Evolutionary conservation across 2,329 filamentous ascomycete species (phyloP).

Genomic region (Exophiala spinifera): DNA sequence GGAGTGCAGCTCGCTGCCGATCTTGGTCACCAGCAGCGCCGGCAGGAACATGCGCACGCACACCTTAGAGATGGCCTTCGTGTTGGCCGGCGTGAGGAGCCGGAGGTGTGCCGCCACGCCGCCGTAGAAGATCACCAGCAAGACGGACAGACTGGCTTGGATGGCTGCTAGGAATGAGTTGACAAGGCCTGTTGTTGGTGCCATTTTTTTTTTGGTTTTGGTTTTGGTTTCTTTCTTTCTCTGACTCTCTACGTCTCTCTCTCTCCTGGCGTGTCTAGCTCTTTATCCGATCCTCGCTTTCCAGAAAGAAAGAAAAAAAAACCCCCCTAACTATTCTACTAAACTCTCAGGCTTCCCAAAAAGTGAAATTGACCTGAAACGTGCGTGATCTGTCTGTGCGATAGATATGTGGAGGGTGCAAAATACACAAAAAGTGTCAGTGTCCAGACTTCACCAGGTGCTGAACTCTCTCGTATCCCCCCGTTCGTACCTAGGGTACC

Average conservation of each 20-base stretch:
- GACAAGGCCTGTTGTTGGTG: slow-evolving; percentile 25
- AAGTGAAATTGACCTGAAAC: too few species aligned
- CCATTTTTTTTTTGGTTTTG: slow-evolving; percentile 5
- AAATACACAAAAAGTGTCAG: too few species aligned
- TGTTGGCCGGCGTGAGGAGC: slow-evolving; percentile 46
- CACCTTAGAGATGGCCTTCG: slow-evolving; percentile 52
- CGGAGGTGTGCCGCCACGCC: slow-evolving; percentile 51
- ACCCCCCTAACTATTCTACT: too few species aligned
- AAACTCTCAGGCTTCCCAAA: too few species aligned
- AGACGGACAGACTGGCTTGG: slow-evolving; percentile 54
- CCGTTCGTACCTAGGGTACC: too few species aligned
- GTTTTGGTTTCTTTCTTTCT: background rate
- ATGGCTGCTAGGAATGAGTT: slow-evolving; percentile 51
- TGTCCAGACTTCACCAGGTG: too few species aligned
- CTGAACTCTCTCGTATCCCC: too few species aligned
- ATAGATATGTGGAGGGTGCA: too few species aligned
- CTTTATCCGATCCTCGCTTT: too few species aligned
- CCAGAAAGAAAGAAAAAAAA: too few species aligned
- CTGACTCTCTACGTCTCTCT: background rate
- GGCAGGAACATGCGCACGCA: slow-evolving; percentile 55
- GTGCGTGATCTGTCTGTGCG: too few species aligned
- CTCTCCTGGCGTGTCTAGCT: too few species aligned
- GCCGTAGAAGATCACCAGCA: slow-evolving; percentile 54
- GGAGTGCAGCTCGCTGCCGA: slow-evolving; percentile 50
- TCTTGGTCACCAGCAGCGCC: slow-evolving; percentile 52